Evolutionary conservation across 2,329 filamentous ascomycete species (phyloP).

Genomic region (Colletotrichum filicis): DNA sequence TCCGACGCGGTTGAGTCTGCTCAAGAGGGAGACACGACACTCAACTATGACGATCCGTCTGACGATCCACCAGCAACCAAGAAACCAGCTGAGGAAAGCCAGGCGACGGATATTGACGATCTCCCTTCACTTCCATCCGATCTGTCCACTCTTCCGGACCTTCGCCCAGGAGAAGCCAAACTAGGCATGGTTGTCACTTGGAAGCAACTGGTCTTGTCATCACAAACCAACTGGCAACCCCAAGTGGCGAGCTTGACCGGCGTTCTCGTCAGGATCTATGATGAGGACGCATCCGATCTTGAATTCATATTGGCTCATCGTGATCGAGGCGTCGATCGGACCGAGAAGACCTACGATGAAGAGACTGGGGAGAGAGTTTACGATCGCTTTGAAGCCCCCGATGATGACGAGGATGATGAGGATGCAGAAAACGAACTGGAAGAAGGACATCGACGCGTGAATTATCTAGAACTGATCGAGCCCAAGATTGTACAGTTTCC

Average conservation of each 20-base stretch:
- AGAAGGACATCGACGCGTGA: conserved; percentile 69
- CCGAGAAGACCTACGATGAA: conserved; percentile 71
- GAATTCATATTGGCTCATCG: conserved; percentile 75
- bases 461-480: conserved; percentile 73
- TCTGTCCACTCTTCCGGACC: conserved; percentile 59
- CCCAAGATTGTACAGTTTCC: conserved; percentile 69
- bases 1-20: conserved; percentile 17
- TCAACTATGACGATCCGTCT: conserved; percentile 53
- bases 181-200: conserved; percentile 75
- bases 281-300: conserved; percentile 62
- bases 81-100: conserved; percentile 48
- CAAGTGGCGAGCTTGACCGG: conserved; percentile 73
- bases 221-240: conserved; percentile 74
- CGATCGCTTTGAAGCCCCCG: conserved; percentile 80
- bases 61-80: conserved; percentile 39
- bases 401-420: conserved; percentile 68
- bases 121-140: conserved; percentile 72
- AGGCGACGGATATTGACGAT: conserved; percentile 66
- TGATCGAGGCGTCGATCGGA: conserved; percentile 68
- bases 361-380: conserved; percentile 79
- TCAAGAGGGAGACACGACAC: conserved; percentile 42
- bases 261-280: conserved; percentile 66
- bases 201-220: conserved; percentile 71
- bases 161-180: conserved; percentile 60
- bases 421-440: conserved; percentile 63